Evolutionary conservation across 805 yeast genomes (phyloP), one percentile per base, ranked within the genome.

Genomic region (Metschnikowia continentalis): DNA sequence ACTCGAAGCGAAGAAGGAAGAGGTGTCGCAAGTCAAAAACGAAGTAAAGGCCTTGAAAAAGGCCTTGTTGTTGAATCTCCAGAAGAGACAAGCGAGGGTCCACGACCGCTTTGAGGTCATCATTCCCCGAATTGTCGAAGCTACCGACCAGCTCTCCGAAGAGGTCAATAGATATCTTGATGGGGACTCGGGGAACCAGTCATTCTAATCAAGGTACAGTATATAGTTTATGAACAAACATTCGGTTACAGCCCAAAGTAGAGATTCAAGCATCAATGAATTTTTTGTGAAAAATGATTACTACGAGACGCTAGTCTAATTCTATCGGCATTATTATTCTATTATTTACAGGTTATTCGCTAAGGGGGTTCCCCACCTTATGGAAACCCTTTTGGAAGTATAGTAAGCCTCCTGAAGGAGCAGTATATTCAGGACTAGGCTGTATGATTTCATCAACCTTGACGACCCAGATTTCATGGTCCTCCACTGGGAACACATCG

Each of bases 381-480:
- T 84, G 86, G 61, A 86, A 87, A 17, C 70, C 69, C 56, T 89
- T 74, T 59, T 85, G 77, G 64, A 78, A 85, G 58, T 85, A 85
- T 14, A 87, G 60, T 41, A 87, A 64, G 0, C 92, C 92, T 14
- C 91, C 91, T 2, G 79, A 69, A 36, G 71, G 50, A 30, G 50
- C 46, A 10, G 32, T 51, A 23, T 53, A 50, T 10, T 49, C 35
- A 10, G 54, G 50, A 35, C 66, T 65, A 2, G 68, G 69, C n/a
- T 54, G 55, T 36, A 71, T 54, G 2, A 86, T 79, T 38, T 86
- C 86, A 35, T 74, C 69, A 4, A 92, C 95, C 53, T 80, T 77
- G 3, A 89, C 96, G 4, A 90, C 81, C 94, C 97, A 89, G 3
- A 92, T 82, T 63, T 91, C 96, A 68, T 92, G 98, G 61, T 87